These are phyloP conservation scores for Wickerhamomyces sp. DNA, from an alignment of 1,139 yeast genomes.

Conservation along the genomic window DNA sequence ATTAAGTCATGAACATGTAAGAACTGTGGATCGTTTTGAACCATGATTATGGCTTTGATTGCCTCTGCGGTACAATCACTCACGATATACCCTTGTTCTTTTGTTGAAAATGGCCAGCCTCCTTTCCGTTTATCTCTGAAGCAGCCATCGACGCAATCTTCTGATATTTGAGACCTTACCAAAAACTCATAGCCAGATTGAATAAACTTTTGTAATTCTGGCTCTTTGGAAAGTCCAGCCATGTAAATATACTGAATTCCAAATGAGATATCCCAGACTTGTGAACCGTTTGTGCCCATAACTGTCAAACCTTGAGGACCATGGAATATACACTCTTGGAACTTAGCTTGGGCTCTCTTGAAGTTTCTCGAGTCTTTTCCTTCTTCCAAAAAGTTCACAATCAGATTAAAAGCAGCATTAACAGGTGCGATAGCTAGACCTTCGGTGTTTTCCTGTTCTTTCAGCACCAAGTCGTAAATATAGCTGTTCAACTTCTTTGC, in stretches of 20 bases:
- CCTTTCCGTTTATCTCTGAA: conserved; percentile 83
- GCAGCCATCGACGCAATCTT: conserved; percentile 72
- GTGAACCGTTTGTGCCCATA: conserved; percentile 97
- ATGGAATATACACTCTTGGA: conserved; percentile 75
- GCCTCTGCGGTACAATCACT: conserved; percentile 98
- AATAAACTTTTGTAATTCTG: conserved; percentile 61
- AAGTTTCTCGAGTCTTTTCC: conserved; percentile 67
- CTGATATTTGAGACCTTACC: conserved; percentile 78
- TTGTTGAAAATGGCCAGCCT: conserved; percentile 97
- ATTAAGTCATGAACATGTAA: conserved; percentile 46
- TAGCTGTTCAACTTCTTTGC: conserved; percentile 44
- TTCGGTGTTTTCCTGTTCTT: conserved; percentile 76
- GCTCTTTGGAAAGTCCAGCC: conserved; percentile 72
- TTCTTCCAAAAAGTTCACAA: conserved; percentile 64
- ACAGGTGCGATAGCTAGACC: conserved; percentile 91
- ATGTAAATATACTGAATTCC: conserved; percentile 76
- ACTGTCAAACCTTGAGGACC: conserved; percentile 90
- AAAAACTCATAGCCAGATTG: conserved; percentile 64
- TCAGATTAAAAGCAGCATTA: conserved; percentile 76
- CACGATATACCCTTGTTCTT: conserved; percentile 93
- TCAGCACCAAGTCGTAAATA: conserved; percentile 60
- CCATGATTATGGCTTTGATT: conserved; percentile 89
- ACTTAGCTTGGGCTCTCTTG: conserved; percentile 47
- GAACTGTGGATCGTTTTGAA: conserved; percentile 57
- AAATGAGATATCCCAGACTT: conserved; percentile 95